Evolutionary conservation across 23 red algal species (phyloP).

Genomic region (Gracilaria vermiculophylla): DNA sequence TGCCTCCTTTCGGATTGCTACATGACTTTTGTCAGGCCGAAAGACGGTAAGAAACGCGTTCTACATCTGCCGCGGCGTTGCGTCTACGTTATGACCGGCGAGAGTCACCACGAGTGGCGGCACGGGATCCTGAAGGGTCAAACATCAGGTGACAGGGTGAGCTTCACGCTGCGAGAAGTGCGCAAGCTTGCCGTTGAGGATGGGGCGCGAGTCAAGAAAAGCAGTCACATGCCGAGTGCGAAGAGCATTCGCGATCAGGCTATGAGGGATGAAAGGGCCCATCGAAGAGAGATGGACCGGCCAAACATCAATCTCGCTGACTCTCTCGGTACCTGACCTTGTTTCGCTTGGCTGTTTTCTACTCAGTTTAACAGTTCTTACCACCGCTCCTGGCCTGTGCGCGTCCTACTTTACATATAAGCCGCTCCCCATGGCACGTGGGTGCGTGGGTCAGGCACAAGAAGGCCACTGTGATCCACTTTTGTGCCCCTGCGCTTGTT

Average conservation of each 20-base stretch:
- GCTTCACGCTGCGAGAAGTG: slow-evolving; percentile 64
- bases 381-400: no score
- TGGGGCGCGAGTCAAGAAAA: slow-evolving; percentile 44
- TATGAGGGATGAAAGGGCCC: slow-evolving; percentile 1
- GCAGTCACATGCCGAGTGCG: slow-evolving; percentile 43
- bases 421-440: no score
- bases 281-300: not conserved
- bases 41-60: slow-evolving; percentile 26
- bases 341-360: not conserved
- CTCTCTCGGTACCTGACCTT: not conserved
- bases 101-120: slow-evolving; percentile 63
- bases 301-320: not conserved
- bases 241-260: slow-evolving; percentile 24
- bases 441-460: no score
- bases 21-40: slow-evolving; percentile 64
- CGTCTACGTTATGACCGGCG: slow-evolving; percentile 70
- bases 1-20: slow-evolving; percentile 53
- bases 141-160: slow-evolving; percentile 41
- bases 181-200: slow-evolving; percentile 51
- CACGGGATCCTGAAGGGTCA: slow-evolving; percentile 64
- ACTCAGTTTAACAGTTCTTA: no score
- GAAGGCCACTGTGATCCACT: no score
- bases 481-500: no score
- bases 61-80: slow-evolving; percentile 51
- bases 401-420: no score